Evolutionary conservation across 257 asterid genomes (phyloP).

Genomic region (Capsicum pubescens): DNA sequence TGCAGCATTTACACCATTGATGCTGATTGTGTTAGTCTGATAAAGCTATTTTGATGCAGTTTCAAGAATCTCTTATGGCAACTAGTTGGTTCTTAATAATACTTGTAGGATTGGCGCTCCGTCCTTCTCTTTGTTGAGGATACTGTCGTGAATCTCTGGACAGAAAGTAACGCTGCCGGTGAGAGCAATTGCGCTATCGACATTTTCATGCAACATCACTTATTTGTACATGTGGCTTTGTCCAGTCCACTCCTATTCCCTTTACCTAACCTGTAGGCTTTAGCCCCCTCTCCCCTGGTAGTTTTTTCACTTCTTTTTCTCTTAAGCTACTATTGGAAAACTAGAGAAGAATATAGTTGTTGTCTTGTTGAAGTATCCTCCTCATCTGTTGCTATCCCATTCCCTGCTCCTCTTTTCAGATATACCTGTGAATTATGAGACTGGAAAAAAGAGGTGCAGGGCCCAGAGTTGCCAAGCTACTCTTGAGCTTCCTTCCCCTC

Average conservation of each 20-base stretch:
- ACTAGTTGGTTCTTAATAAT: slow-evolving; percentile 32
- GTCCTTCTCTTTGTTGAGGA: slow-evolving; percentile 66
- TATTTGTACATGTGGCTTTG: slow-evolving; percentile 1
- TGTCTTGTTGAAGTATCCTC: background rate
- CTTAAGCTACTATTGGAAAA: slow-evolving; percentile 11
- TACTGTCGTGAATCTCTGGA: slow-evolving; percentile 66
- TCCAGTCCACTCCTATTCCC: background rate
- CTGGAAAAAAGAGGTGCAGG: slow-evolving; percentile 56
- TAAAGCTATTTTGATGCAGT: slow-evolving; percentile 10
- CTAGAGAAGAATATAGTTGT: background rate
- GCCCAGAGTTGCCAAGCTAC: slow-evolving; percentile 43
- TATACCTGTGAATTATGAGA: slow-evolving; percentile 46
- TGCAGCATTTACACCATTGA: slow-evolving; percentile 18
- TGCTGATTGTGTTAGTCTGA: slow-evolving; percentile 10
- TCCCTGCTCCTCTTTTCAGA: slow-evolving; percentile 29
- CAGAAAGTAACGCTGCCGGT: slow-evolving; percentile 59
- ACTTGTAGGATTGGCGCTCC: slow-evolving; percentile 77
- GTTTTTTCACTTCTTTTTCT: slow-evolving; percentile 14
- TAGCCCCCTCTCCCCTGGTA: background rate
- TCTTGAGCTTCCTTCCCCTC: slow-evolving; percentile 43
- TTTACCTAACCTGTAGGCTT: background rate
- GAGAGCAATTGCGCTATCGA: slow-evolving; percentile 37
- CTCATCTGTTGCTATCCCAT: background rate
- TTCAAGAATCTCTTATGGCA: slow-evolving; percentile 1
- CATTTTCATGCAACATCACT: slow-evolving; percentile 14